Percentiles rank a stretch among this genome's conserved stretches.
These are phyloP conservation scores for Lichtheimia corymbifera DNA, from an alignment of 371 early-diverging fungal genomes.

Conservation along the genomic window DNA sequence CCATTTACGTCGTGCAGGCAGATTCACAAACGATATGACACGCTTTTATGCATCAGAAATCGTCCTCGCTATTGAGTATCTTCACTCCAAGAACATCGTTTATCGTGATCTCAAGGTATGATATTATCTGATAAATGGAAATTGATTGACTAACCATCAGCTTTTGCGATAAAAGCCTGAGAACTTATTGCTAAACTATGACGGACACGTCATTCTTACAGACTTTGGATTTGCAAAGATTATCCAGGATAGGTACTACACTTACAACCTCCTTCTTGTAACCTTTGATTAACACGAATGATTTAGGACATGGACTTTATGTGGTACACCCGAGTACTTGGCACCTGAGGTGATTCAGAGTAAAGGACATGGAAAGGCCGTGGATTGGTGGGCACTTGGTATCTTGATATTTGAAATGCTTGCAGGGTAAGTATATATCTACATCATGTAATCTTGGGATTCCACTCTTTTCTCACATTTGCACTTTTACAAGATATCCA, in stretches of 20 bases:
- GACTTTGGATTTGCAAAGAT: constrained; percentile 99
- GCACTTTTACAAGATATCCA: constrained; percentile 53
- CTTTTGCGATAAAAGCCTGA: constrained; percentile 67
- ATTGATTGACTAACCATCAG: too few relatives aligned
- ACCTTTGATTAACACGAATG: too few relatives aligned
- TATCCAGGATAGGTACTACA: constrained; percentile 51
- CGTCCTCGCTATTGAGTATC: constrained; percentile 75
- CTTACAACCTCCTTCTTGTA: too few relatives aligned
- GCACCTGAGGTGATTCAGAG: constrained; percentile 99
- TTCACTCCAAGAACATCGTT: constrained; percentile 83
- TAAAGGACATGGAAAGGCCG: constrained; percentile 95
- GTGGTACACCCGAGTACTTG: constrained; percentile 98
- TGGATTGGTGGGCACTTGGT: constrained; percentile 99
- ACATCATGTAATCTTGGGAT: too few relatives aligned
- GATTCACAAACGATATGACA: constrained; percentile 90
- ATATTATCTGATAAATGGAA: too few relatives aligned
- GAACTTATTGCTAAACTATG: constrained; percentile 85
- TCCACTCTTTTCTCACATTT: neutral
- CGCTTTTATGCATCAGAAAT: constrained; percentile 83
- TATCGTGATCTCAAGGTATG: constrained; percentile 83
- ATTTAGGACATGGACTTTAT: constrained; percentile 84
- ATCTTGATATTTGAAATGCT: constrained; percentile 96
- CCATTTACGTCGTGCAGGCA: constrained; percentile 87
- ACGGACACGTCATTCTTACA: constrained; percentile 96
- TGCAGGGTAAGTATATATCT: constrained; percentile 68